phyloP scores from a whole-genome alignment of 441 rosid species.

The Lagerstroemia fauriei region DNA sequence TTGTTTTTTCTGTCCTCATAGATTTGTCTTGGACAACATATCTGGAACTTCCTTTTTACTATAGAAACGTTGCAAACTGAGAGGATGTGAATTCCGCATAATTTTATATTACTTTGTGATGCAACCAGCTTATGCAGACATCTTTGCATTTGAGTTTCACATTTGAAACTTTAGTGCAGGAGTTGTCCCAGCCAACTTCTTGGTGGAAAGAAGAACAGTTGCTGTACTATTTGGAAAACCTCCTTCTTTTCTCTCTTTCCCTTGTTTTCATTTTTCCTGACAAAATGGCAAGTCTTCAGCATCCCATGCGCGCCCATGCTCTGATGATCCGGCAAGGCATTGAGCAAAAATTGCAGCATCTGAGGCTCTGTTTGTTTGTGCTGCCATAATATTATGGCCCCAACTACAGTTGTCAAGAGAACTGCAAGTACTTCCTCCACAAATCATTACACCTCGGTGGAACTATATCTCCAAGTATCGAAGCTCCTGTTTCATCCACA shows the following conservation, averaged over 20 bases:
- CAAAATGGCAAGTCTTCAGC: not conserved
- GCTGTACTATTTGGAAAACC: not conserved
- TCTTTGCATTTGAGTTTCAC: not conserved
- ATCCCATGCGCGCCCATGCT: not conserved
- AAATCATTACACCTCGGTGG: not conserved
- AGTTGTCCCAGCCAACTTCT: not conserved
- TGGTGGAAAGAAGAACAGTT: too few relatives aligned
- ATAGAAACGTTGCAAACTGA: too few relatives aligned
- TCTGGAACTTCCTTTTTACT: too few relatives aligned
- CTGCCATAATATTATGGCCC: not conserved
- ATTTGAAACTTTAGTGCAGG: not conserved
- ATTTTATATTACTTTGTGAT: not conserved
- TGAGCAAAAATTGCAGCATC: not conserved
- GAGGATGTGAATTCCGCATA: too few relatives aligned
- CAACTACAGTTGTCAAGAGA: not conserved
- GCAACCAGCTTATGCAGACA: not conserved
- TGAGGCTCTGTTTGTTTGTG: not conserved
- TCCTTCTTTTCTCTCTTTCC: not conserved
- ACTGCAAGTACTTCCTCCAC: not conserved
- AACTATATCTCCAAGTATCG: not conserved
- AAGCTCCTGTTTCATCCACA: conserved; percentile 8
- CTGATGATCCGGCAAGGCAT: not conserved
- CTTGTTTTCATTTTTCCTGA: not conserved
- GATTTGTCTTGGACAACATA: too few relatives aligned
- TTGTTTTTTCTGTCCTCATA: too few relatives aligned